phyloP scores from a whole-genome alignment of 1,139 yeast genomes.

The Meyerozyma carpophila region DNA sequence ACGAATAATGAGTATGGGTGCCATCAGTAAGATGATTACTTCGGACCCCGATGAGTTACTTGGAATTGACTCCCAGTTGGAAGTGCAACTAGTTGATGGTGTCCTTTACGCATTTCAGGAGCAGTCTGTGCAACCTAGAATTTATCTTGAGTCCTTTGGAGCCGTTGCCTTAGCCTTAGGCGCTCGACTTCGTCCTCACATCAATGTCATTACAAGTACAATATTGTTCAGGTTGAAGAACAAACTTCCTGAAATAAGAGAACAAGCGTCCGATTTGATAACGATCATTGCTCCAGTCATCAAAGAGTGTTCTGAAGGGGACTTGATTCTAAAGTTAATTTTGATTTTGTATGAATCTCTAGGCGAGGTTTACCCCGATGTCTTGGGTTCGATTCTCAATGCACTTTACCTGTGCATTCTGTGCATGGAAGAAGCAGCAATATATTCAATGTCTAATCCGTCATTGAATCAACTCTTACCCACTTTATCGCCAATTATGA shows the following conservation, averaged over 20 bases:
- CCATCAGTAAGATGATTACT: slow-evolving; percentile 38
- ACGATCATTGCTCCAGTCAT: slow-evolving; percentile 64
- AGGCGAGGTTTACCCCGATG: slow-evolving; percentile 95
- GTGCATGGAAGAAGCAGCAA: slow-evolving; percentile 37
- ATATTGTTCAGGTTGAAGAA: slow-evolving; percentile 71
- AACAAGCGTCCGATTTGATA: slow-evolving; percentile 81
- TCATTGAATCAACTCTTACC: slow-evolving; percentile 82
- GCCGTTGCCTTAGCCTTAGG: slow-evolving; percentile 65
- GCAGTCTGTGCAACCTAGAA: slow-evolving; percentile 50
- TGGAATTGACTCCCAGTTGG: slow-evolving; percentile 40
- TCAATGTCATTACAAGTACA: slow-evolving; percentile 70
- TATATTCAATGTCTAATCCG: slow-evolving; percentile 64
- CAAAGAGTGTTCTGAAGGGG: slow-evolving; percentile 51
- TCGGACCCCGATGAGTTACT: slow-evolving; percentile 27
- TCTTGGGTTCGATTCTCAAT: slow-evolving; percentile 74
- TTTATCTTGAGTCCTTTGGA: slow-evolving; percentile 62
- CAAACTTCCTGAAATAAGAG: slow-evolving; percentile 67
- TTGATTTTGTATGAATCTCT: slow-evolving; percentile 82
- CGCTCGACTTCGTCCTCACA: slow-evolving; percentile 64
- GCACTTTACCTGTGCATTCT: slow-evolving; percentile 53
- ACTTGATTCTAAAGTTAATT: slow-evolving; percentile 63
- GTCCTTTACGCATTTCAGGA: slow-evolving; percentile 80
- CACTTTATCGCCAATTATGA: slow-evolving; percentile 83
- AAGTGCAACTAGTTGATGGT: slow-evolving; percentile 73
- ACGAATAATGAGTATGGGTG: slow-evolving; percentile 73